phyloP scores from a whole-genome alignment of 2,329 filamentous ascomycete genomes.

The Karstenula rhodostoma region DNA sequence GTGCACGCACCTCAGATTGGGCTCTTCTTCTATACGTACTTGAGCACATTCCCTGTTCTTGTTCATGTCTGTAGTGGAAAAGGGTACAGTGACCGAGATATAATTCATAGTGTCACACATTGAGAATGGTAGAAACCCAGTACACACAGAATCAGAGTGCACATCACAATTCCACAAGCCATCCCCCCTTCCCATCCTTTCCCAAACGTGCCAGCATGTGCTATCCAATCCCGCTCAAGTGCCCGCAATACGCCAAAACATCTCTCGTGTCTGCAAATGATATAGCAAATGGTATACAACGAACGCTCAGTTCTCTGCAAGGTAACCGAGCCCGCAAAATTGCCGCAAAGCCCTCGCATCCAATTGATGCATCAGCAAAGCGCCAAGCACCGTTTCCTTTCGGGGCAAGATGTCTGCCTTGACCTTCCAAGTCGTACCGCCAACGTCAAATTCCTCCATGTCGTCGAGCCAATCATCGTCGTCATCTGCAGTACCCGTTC shows the following conservation, averaged over 20 bases:
- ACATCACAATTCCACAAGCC: neutral
- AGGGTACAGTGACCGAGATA: neutral
- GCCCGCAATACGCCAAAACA: constrained; percentile 11
- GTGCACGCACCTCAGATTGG: neutral
- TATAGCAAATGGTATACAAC: constrained; percentile 8
- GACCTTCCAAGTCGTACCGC: constrained; percentile 44
- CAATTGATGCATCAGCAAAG: constrained; percentile 53
- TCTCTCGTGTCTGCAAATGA: constrained; percentile 1
- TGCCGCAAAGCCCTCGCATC: constrained; percentile 55
- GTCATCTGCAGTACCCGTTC: constrained; percentile 30
- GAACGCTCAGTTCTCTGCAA: constrained; percentile 34
- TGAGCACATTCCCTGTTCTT: too few relatives aligned
- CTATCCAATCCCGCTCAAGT: neutral
- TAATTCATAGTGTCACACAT: constrained; percentile 17
- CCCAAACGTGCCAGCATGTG: neutral
- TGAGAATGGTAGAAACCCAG: constrained; percentile 6
- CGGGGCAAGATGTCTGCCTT: constrained; percentile 55
- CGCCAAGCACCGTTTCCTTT: constrained; percentile 56
- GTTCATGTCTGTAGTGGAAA: too few relatives aligned
- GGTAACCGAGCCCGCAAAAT: constrained; percentile 49
- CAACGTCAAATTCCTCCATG: constrained; percentile 44
- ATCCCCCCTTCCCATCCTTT: constrained; percentile 3
- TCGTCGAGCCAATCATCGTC: constrained; percentile 40
- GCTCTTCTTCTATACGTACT: too few relatives aligned
- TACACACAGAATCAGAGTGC: constrained; percentile 7